Base-by-base conservation (phyloP, 2,329 filamentous ascomycete genomes). In the Hymenoscyphus scutula region DNA sequence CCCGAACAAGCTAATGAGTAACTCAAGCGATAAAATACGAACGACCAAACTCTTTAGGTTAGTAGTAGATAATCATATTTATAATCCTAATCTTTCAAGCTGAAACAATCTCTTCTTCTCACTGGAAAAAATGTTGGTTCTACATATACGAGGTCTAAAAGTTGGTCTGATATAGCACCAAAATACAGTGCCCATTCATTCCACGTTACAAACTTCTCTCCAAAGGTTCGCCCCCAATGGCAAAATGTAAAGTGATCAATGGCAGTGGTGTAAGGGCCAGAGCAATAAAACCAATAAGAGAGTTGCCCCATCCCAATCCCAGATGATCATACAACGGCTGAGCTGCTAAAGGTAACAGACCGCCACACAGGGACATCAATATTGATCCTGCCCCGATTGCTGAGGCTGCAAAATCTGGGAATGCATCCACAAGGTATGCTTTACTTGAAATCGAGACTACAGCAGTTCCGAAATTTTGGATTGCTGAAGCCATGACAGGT, bases 381-480 rank as follows among this genome's bases (percentile, higher is more conserved):
- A 58, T 45, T 27, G 56, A 41, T 27, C 32, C 37, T 41, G 56
- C 34, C n/a, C 32, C 56, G 19, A 45, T 41, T 38, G 32, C 37
- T 23, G 56, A 58, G 19, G 56, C 56, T 58, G 56, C 56, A 45
- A 38, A 45, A 27, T 25, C 23, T 17, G 56, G 56, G 37, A 41
- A 58, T 45, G 56, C 56, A 19, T 58, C 56, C 19, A 58, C 56
- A 23, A 58, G 56, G 37, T 58, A 58, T 23, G 37, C 27, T 41
- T 58, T 25, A 38, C n/a, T 41, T 38, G 56, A 56, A 27, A 56
- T 34, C 29, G 30, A 34, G 30, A 34, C 30, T 30, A 56, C 53
- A 32, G 27, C 53, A 37, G 30, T 30, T 10, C 53, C 53, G 29
- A 56, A 56, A 30, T 34, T 34, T 30, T 56, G 53, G 53, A 56